Conservation (phyloP, 2,329 filamentous ascomycete genomes). For the Neoarthrinium moseri region DNA sequence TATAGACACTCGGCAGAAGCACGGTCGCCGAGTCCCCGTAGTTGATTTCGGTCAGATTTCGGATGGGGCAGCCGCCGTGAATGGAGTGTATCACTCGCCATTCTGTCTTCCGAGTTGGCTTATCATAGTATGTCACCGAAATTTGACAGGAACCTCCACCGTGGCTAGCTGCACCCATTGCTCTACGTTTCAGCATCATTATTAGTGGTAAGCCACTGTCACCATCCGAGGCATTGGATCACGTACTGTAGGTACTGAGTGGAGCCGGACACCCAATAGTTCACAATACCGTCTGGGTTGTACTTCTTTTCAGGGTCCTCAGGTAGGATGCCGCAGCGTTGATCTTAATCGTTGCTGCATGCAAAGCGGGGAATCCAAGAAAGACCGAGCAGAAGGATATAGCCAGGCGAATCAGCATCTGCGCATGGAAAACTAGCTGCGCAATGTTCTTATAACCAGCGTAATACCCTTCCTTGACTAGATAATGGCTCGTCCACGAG, state of each 20-base stretch:
- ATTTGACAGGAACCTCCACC: conserved; percentile 93
- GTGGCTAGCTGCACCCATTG: conserved; percentile 42
- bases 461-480: too few species aligned
- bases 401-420: too few species aligned
- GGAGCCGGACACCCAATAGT: not conserved
- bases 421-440: too few species aligned
- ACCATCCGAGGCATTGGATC: too few species aligned
- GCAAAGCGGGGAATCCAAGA: too few species aligned
- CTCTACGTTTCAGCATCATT: not conserved
- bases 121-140: conserved; percentile 76
- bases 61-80: conserved; percentile 78
- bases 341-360: too few species aligned
- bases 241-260: not conserved
- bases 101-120: conserved; percentile 62
- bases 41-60: conserved; percentile 54
- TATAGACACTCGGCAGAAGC: conserved; percentile 55
- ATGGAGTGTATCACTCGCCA: conserved; percentile 93
- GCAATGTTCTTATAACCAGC: too few species aligned
- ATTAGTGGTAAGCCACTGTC: too few species aligned
- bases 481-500: too few species aligned
- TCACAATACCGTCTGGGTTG: not conserved
- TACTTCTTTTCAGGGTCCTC: not conserved
- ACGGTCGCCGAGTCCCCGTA: conserved; percentile 43
- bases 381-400: too few species aligned
- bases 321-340: too few species aligned